Base-by-base conservation (phyloP, 208 protist genomes). In the Trypanosoma rangeli region DNA sequence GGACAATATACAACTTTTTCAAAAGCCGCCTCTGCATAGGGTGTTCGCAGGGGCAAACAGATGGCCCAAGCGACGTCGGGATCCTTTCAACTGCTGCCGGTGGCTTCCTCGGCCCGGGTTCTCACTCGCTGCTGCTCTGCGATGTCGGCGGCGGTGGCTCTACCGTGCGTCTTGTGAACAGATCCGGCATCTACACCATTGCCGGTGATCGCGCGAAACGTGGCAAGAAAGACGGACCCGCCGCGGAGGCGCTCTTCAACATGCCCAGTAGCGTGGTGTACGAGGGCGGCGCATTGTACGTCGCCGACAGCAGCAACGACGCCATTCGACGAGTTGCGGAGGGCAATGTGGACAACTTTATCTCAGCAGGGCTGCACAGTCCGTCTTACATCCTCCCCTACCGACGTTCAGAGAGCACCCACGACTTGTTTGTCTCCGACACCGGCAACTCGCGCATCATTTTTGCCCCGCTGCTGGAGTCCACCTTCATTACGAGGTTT, bases 251-350 rank as follows among this genome's bases (percentile, higher is more conserved):
- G 5, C 70, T 24, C 39, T 90, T 92, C 44, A 55, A 68, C 3
- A 64, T 65, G 22, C 71, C 70, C 52, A 71, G 62, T 31, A 65
- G 70, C 26, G 62, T 84, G 16, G 49, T 58, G 13, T 80, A 76
- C 68, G 42, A 68, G 5, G 39, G 29, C 24, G 67, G 65, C 31
- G 33, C 42, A 24, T 54, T 74, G 42, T 84, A 73, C 56, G 54
- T 92, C 20, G 82, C 84, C n/a, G 89, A 94, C 62, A 82, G 74
- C 13, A 29, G 48, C 53, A 89, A 90, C 70, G 84, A 87, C 61
- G 46, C 42, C 20, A 75, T 94, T 55, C 85, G 88, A 44, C 44
- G 54, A 56, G 85, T 86, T 59, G 7, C 63, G n/a, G 65, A 64
- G 13, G 80, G 73, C 0, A 49, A 20, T 0, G 70, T 73, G 2